A percentile compares a stretch with the other conserved stretches of the same genome.
phyloP scores from a whole-genome alignment of 169 alveolate genomes.

The Cryptosporidium canis region DNA sequence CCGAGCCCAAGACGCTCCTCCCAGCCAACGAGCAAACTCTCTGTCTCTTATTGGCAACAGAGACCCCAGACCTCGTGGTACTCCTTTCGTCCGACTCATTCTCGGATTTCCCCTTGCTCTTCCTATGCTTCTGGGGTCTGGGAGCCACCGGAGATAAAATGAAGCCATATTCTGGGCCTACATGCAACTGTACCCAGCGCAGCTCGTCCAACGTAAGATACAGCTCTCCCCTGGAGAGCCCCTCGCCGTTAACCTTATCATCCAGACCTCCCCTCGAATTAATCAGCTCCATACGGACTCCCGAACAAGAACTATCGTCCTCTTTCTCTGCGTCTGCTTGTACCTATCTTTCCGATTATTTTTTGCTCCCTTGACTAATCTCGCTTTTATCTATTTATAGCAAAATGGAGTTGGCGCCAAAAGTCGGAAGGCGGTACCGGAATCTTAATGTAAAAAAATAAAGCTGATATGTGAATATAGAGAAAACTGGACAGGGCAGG shows the following conservation, averaged over 20 bases:
- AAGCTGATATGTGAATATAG: no score
- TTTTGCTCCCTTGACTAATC: not conserved
- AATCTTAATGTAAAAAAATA: no score
- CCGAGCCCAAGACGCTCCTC: not conserved
- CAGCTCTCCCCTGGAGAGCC: constrained; percentile 42
- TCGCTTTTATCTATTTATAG: not conserved
- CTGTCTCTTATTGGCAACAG: constrained; percentile 4
- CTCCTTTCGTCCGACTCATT: not conserved
- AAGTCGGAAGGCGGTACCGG: no score
- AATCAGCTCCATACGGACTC: not conserved
- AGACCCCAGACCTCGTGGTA: not conserved
- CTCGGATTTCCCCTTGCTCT: constrained; percentile 11
- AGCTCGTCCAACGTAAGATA: constrained; percentile 41
- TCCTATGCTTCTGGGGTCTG: constrained; percentile 9
- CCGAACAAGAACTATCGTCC: not conserved
- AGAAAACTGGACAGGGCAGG: no score
- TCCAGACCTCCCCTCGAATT: constrained; percentile 4
- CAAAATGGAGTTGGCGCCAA: not conserved
- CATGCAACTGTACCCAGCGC: constrained; percentile 49
- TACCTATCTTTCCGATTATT: not conserved
- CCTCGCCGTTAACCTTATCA: constrained; percentile 27
- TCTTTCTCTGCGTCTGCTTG: not conserved
- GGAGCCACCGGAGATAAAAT: constrained; percentile 20
- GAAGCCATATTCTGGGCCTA: constrained; percentile 61
- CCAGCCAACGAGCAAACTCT: not conserved